Evolutionary conservation across 1,284 basidiomycete genomes (phyloP).

Genomic region (Boletus smithii): DNA sequence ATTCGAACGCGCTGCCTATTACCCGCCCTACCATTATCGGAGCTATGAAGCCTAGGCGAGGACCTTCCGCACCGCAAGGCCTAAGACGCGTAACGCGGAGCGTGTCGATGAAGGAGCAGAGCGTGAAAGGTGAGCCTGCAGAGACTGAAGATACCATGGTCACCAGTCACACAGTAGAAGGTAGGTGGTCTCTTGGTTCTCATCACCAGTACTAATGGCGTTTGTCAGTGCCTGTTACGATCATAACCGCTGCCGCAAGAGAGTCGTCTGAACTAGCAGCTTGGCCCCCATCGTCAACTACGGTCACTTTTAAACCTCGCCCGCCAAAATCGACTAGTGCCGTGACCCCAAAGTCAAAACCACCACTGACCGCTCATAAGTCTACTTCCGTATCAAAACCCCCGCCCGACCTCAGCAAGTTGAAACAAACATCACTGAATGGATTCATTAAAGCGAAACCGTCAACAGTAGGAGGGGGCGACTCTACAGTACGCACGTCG

Average conservation of each 20-base stretch:
- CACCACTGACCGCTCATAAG: not conserved
- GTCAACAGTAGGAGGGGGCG: not conserved
- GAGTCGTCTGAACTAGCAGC: not conserved
- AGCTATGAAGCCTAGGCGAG: constrained; percentile 19
- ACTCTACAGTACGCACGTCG: not conserved
- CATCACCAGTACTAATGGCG: constrained; percentile 1
- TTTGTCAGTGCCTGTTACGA: constrained; percentile 2
- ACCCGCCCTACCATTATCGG: constrained; percentile 3
- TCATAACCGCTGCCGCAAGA: not conserved
- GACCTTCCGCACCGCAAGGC: constrained; percentile 6
- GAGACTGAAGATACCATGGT: not conserved
- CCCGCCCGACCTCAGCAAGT: constrained; percentile 15
- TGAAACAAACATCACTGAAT: constrained; percentile 29
- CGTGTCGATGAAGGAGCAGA: constrained; percentile 26
- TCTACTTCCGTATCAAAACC: constrained; percentile 16
- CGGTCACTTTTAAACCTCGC: constrained; percentile 2
- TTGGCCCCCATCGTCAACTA: constrained; percentile 2
- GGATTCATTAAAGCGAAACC: constrained; percentile 25
- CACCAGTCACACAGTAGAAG: not conserved
- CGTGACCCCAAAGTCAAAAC: constrained; percentile 9
- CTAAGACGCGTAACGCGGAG: constrained; percentile 29
- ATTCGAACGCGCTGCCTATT: not conserved
- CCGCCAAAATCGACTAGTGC: constrained; percentile 2
- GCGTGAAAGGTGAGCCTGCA: not conserved
- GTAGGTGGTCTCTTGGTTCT: constrained; percentile 2